Base-by-base conservation (phyloP, 2,329 filamentous ascomycete genomes). In the Xylariaceae sp. region DNA sequence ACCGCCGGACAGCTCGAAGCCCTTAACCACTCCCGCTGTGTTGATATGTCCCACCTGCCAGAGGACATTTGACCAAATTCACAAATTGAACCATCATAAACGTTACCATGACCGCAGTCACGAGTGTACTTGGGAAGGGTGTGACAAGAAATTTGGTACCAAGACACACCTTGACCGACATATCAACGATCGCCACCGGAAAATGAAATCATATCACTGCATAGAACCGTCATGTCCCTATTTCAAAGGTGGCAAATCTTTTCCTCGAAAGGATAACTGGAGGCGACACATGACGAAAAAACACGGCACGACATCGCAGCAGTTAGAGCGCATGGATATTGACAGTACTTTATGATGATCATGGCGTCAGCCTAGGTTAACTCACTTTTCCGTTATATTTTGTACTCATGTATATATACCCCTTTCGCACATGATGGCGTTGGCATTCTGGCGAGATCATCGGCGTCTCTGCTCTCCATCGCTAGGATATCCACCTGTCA, bases 211-310 rank as follows among this genome's bases (percentile, higher is more conserved):
- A 51, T 83, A 78, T 48, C 78, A 82, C 61, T 83, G 80, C 57
- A 76, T 73, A 0, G 71, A 79, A 5, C 69, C 68, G 2, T 73
- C 72, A 6, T 83, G 80, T 57, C 71, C 76, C 5, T 83, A 80
- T 59, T 82, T 78, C n/a, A 73, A 71, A 48, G 80, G 80, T 9
- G 77, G 79, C 47, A 82, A 80, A 54, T 77, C 75, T 0, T 83
- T 83, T 55, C 78, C 80, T 1, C 69, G 80, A 46, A 83, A 83
- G 59, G 80, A 83, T 58, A 83, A 83, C 63, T 83, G 80, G 80
- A 76, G 79, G 57, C 68, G 80, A 48, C 80, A 83, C 60, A 82
- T 83, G 78, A 69, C 73, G 33, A 82, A 82, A 62, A 82, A 81
- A 56, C 80, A 83, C 46, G 59, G 57, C 14, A 55, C 58, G 3